A percentile compares a stretch with the other conserved stretches of the same genome.
These are phyloP conservation scores for Abelmoschus esculentus DNA, from an alignment of 345 rosid species.

Conservation along the genomic window DNA sequence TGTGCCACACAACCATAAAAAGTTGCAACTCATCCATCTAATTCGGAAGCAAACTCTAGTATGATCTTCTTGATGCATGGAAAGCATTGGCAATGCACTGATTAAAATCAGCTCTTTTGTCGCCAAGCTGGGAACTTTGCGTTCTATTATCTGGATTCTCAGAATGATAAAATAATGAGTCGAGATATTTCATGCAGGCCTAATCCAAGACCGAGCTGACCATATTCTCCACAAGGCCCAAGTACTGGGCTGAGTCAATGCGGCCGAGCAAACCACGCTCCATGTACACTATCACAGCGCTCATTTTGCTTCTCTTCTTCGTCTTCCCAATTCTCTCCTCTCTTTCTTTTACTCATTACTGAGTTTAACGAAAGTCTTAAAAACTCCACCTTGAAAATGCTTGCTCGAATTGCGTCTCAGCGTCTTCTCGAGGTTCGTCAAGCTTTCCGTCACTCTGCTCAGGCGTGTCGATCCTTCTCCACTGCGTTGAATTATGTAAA, in stretches of 20 bases:
- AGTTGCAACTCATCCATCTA: background rate
- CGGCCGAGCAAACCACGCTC: no score
- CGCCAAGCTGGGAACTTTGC: background rate
- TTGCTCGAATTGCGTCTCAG: slow-evolving; percentile 64
- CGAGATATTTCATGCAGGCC: no score
- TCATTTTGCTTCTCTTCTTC: no score
- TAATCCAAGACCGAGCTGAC: no score
- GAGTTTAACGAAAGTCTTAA: background rate
- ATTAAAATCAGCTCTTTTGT: background rate
- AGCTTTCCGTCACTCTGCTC: slow-evolving; percentile 49
- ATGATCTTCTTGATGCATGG: slow-evolving; percentile 1
- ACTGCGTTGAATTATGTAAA: slow-evolving; percentile 92
- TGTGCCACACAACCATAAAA: background rate
- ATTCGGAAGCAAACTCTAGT: background rate
- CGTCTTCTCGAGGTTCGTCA: slow-evolving; percentile 83
- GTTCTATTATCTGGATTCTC: background rate
- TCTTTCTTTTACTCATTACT: no score
- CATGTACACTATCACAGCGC: no score
- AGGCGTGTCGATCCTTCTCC: slow-evolving; percentile 66
- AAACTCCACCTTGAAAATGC: slow-evolving; percentile 40
- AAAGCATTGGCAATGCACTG: background rate
- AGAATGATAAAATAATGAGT: background rate
- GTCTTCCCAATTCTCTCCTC: no score
- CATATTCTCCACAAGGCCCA: no score
- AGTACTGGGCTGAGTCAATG: no score